Conservation (phyloP, 2,329 filamentous ascomycete genomes). For the Didymella lethalis region DNA sequence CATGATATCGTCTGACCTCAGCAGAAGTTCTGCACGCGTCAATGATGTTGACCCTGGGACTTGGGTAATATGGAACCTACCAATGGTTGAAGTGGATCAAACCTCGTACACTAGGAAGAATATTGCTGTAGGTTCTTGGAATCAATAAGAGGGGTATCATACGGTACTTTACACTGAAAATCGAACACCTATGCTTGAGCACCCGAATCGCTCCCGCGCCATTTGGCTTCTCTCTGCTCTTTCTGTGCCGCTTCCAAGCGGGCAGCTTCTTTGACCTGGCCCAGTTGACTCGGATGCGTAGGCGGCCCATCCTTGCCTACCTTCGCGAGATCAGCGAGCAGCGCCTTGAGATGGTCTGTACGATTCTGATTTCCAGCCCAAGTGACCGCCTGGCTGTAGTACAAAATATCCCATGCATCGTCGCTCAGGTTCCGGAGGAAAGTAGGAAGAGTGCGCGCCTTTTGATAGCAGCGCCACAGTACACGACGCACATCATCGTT, state of each 20-base stretch:
- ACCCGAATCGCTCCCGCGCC: neutral
- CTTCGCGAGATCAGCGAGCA: slow-evolving; percentile 42
- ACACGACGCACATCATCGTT: slow-evolving; percentile 48
- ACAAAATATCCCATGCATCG: slow-evolving; percentile 51
- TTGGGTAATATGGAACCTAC: neutral
- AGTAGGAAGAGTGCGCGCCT: slow-evolving; percentile 43
- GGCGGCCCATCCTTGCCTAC: slow-evolving; percentile 47
- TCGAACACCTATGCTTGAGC: neutral
- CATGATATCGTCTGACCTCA: neutral
- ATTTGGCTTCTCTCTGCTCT: slow-evolving; percentile 1
- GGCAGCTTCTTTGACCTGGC: slow-evolving; percentile 14
- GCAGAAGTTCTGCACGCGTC: neutral
- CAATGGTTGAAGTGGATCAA: neutral
- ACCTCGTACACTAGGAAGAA: neutral
- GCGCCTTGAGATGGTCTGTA: slow-evolving; percentile 37
- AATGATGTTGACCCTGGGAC: neutral
- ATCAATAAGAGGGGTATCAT: slow-evolving; percentile 6
- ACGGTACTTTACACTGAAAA: neutral
- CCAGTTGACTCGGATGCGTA: slow-evolving; percentile 40
- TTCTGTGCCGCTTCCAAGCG: slow-evolving; percentile 11
- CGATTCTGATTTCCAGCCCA: slow-evolving; percentile 48
- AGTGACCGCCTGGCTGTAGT: slow-evolving; percentile 49
- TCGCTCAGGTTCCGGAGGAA: slow-evolving; percentile 44
- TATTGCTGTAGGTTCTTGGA: neutral
- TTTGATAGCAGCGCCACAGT: slow-evolving; percentile 48